phyloP scores from a whole-genome alignment of 1,139 yeast species.

The Saccharomyces hybrid region DNA sequence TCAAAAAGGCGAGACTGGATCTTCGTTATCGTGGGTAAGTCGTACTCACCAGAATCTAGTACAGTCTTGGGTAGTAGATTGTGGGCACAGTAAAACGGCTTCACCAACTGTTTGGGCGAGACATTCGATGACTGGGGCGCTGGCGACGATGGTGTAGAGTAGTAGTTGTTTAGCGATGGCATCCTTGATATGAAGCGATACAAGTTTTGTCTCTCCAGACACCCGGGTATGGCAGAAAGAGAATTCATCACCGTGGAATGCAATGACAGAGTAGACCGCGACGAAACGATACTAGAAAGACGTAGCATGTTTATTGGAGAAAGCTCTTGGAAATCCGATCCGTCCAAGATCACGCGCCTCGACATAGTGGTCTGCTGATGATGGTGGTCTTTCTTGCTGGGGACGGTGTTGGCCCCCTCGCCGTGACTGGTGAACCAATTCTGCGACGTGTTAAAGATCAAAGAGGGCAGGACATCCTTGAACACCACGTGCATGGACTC shows the following conservation, averaged over 20 bases:
- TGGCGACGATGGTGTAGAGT: slow-evolving; percentile 8
- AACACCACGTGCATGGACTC: slow-evolving; percentile 30
- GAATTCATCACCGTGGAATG: slow-evolving; percentile 45
- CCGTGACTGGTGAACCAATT: slow-evolving; percentile 24
- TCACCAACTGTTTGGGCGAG: neutral
- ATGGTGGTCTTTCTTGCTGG: slow-evolving; percentile 3
- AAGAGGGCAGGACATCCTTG: slow-evolving; percentile 30
- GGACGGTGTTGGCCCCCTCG: neutral
- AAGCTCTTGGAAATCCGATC: slow-evolving; percentile 35
- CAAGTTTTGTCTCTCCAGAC: slow-evolving; percentile 35
- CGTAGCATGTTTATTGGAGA: slow-evolving; percentile 67
- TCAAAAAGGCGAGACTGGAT: slow-evolving; percentile 29
- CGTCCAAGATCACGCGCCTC: slow-evolving; percentile 20
- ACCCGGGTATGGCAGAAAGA: slow-evolving; percentile 28
- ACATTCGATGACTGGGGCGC: neutral
- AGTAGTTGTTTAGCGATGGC: slow-evolving; percentile 28
- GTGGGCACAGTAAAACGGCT: slow-evolving; percentile 7
- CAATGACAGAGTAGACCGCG: slow-evolving; percentile 71
- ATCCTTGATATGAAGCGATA: slow-evolving; percentile 32
- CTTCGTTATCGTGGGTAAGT: slow-evolving; percentile 22
- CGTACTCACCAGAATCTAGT: slow-evolving; percentile 20
- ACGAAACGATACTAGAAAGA: slow-evolving; percentile 60
- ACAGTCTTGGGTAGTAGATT: slow-evolving; percentile 25
- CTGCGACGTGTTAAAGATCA: slow-evolving; percentile 31
- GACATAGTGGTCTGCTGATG: slow-evolving; percentile 1